Evolutionary conservation across 768 basidiomycete genomes (phyloP).

Genomic region (Mycena sanguinolenta): DNA sequence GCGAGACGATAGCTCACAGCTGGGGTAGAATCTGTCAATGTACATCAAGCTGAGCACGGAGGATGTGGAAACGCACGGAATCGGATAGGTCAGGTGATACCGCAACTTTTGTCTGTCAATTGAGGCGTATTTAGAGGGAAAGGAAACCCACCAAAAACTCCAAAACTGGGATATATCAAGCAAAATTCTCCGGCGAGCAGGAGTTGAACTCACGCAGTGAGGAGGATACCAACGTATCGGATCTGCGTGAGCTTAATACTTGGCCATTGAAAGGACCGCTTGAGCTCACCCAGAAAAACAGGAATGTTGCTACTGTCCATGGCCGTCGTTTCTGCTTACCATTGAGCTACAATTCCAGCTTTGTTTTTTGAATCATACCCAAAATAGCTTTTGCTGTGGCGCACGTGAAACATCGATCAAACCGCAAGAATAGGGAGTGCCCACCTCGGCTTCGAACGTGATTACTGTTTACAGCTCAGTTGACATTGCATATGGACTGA

Average conservation of each 20-base stretch:
- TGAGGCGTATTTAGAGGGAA: background rate
- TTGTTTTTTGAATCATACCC: too few relatives aligned
- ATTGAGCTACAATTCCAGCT: background rate
- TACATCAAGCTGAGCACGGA: background rate
- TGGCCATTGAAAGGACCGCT: background rate
- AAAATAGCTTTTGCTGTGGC: constrained; percentile 14
- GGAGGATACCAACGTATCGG: constrained; percentile 24
- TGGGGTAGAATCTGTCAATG: background rate
- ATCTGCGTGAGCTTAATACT: constrained; percentile 13
- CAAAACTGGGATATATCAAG: constrained; percentile 5
- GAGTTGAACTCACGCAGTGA: constrained; percentile 19
- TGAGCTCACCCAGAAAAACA: constrained; percentile 20
- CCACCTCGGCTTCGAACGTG: constrained; percentile 20
- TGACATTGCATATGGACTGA: background rate
- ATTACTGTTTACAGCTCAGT: background rate
- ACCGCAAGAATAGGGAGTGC: background rate
- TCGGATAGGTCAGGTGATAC: constrained; percentile 17
- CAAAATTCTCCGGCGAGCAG: background rate
- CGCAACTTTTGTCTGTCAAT: constrained; percentile 10
- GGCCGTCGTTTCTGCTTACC: constrained; percentile 11
- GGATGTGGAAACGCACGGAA: background rate
- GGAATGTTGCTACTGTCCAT: constrained; percentile 16
- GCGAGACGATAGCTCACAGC: constrained; percentile 6
- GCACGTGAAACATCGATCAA: background rate
- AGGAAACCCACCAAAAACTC: constrained; percentile 1